Evolutionary conservation across 208 protist species (phyloP), one percentile per base, ranked within the genome.

Genomic region (Trypanosoma lewisi): DNA sequence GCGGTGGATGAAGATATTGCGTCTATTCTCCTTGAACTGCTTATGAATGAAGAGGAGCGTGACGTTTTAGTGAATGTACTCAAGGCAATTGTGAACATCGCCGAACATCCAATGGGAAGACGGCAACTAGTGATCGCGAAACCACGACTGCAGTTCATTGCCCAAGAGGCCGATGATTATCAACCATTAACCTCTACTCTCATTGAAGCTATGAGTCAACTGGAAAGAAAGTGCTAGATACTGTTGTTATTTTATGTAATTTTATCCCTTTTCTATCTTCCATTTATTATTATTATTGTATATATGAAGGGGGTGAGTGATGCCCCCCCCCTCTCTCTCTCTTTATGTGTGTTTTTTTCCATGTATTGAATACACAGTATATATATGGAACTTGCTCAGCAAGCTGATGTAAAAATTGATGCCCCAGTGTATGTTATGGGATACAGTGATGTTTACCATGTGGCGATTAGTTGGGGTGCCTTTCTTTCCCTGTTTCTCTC

Each of bases 61-160:
- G 89, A 95, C 49, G 85, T 94, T 2, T 74, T 94, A 45, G 77
- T 84, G 17, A 76, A 89, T 70, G 70, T 92, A 56, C 70, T 85
- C 12, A 79, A 78, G 11, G 70, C 83, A 2, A 68, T 86, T 36
- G 78, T 82, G 49, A 78, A 83, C 62, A 28, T 94, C 30, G 82
- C 84, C 6, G 88, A 92, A 70, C 85, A 79, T 44, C 82, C 84
- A 12, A 48, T 53, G 23, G 88, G 82, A 19, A 74, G 84, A 2
- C 48, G 57, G 6, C 73, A 73, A 27, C 72, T 94, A 28, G 64
- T 77, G 1, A 53, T 27, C 0, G 77, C 67, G n/a, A 66, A 78
- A 50, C 64, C 70, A n/a, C 72, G 80, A 1, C 63, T 94, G 28
- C 57, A 54, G 25, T 14, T 30, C 31, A 56, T 73, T 45, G 51